These are phyloP conservation scores for Phaeomoniella chlamydospora DNA, from an alignment of 2,329 filamentous ascomycete genomes.

Conservation along the genomic window DNA sequence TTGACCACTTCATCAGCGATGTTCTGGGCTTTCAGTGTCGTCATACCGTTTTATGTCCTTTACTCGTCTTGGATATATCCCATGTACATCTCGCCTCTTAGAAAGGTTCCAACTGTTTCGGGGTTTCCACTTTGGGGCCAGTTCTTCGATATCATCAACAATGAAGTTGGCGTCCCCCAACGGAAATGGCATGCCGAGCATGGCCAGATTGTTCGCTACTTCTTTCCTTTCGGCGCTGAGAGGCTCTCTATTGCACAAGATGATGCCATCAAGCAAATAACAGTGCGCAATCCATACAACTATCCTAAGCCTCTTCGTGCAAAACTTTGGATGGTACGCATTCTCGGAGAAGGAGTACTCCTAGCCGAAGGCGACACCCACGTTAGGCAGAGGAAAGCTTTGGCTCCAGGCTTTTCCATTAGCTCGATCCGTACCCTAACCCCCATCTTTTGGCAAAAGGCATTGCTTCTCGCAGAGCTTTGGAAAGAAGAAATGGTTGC, in stretches of 20 bases:
- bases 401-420: constrained; percentile 23
- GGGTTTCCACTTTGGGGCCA: constrained; percentile 29
- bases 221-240: constrained; percentile 30
- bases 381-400: constrained; percentile 23
- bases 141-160: constrained; percentile 25
- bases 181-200: constrained; percentile 26
- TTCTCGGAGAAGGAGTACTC: constrained; percentile 29
- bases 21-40: constrained; percentile 6
- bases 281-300: constrained; percentile 26
- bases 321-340: constrained; percentile 26
- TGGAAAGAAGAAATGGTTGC: constrained; percentile 21
- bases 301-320: constrained; percentile 22
- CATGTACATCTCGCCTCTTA: constrained; percentile 25
- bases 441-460: constrained; percentile 27
- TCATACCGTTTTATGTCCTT: constrained; percentile 8
- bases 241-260: constrained; percentile 29
- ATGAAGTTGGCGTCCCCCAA: constrained; percentile 27
- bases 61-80: constrained; percentile 21
- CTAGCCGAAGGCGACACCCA: constrained; percentile 29
- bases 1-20: constrained; percentile 4
- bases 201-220: constrained; percentile 29
- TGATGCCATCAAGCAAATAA: constrained; percentile 29
- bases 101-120: constrained; percentile 26
- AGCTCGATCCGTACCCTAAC: constrained; percentile 21
- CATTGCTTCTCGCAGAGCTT: constrained; percentile 26